phyloP scores from a whole-genome alignment of 129 eudicot species.

The Escallonia herrerae region DNA sequence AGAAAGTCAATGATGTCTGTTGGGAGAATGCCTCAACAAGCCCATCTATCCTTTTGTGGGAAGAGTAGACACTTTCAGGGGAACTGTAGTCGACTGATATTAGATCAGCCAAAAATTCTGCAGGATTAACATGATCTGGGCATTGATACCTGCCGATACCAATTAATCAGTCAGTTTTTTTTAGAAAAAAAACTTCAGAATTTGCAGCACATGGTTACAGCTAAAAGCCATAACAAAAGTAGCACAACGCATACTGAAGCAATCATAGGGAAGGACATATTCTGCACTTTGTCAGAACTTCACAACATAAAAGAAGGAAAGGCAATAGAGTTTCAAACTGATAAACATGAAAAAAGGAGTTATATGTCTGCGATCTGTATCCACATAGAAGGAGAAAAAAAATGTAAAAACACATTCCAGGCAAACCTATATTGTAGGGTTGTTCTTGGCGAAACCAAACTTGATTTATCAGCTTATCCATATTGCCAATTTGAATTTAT shows the following conservation, averaged over 20 bases:
- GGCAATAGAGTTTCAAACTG: neutral
- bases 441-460: no score
- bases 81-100: conserved; percentile 94
- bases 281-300: neutral
- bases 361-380: no score
- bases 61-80: conserved; percentile 67
- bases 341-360: no score
- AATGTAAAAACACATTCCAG: no score
- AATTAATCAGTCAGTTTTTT: conserved; percentile 11
- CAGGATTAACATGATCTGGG: conserved; percentile 94
- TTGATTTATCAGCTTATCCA: no score
- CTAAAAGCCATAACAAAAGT: neutral
- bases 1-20: conserved; percentile 48
- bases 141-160: conserved; percentile 62
- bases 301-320: neutral
- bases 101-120: conserved; percentile 95
- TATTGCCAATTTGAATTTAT: no score
- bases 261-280: no score
- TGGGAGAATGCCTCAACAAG: conserved; percentile 79
- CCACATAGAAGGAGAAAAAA: no score
- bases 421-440: no score
- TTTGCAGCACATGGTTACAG: neutral
- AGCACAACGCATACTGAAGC: no score
- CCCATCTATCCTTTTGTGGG: conserved; percentile 81
- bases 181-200: neutral